Base-by-base conservation (phyloP, 2,329 filamentous ascomycete species). In the Fusarium sarcochroum region DNA sequence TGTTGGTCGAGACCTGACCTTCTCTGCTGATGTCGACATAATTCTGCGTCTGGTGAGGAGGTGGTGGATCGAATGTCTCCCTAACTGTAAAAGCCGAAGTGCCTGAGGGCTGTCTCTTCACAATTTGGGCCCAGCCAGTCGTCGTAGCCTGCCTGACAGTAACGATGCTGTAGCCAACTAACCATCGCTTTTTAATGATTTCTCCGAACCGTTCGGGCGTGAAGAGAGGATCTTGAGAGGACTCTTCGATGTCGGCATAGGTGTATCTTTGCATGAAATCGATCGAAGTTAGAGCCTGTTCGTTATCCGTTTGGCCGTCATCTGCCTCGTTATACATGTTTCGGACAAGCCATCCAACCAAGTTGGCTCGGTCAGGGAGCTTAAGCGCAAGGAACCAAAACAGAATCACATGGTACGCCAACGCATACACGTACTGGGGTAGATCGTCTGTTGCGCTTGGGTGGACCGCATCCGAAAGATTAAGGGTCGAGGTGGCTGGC, bases 381-480 rank as follows among this genome's bases (percentile, higher is more conserved):
- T 93, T 95, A 72, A 99, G 79, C 1, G 94, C 92, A 71, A 99
- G 85, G 77, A 98, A 99, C 96, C 96, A 99, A 76, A 97, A 98
- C 3, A 94, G 91, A 69, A 99, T 94, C 72, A 97, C 93, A 77
- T 98, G 94, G 76, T 97, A 97, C 10, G 95, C 95, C 52, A 98
- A 83, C 3, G 94, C 92, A 78, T 97, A 96, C 25, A 99, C 93
- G 77, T 99, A 99, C 78, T 96, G 92, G 6, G 94, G 94, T 49
- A 97, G 84, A 69, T 96, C 93, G 64, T 96, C 92, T 9, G 90
- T 78, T 5, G 75, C 74, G 47, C 69, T 74, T 10, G 73, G 65
- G 27, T 75, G 73, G 6, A 64, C 47, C 6, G 60, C 32, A 21
- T 78, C 76, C 7, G 60, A 50, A 37, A 56, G 52, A 53, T 34